These are phyloP conservation scores for Colletotrichum melonis DNA, from an alignment of 2,329 filamentous ascomycete genomes.

Conservation along the genomic window DNA sequence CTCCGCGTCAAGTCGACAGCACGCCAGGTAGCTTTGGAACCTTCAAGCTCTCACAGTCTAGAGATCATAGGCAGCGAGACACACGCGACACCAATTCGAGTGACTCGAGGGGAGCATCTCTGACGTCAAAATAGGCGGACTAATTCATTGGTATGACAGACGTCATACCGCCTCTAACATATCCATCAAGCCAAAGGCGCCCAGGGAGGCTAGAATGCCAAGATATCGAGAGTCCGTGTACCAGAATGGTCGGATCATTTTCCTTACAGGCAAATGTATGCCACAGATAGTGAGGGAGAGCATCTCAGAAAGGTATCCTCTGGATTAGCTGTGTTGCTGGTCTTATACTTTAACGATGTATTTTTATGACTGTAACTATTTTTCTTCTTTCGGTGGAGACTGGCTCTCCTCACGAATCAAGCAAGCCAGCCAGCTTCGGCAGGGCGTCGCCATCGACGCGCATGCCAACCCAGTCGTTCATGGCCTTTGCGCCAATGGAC, in stretches of 20 bases:
- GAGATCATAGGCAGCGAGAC: not conserved
- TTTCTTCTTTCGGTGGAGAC: slow-evolving; percentile 3
- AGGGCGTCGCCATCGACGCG: slow-evolving; percentile 77
- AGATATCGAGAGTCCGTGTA: not conserved
- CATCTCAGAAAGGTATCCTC: too few species aligned
- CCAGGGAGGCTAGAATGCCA: not conserved
- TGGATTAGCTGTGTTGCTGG: not conserved
- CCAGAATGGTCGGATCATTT: too few species aligned
- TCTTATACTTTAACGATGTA: not conserved
- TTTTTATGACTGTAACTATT: not conserved
- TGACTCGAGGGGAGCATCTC: not conserved
- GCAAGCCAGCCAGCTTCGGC: slow-evolving; percentile 65
- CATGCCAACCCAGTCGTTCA: slow-evolving; percentile 81
- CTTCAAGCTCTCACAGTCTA: not conserved
- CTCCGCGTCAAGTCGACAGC: too few species aligned
- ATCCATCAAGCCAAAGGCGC: not conserved
- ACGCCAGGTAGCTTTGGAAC: too few species aligned
- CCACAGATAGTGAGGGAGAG: too few species aligned
- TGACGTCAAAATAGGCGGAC: not conserved
- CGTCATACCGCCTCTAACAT: not conserved
- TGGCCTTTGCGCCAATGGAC: slow-evolving; percentile 72
- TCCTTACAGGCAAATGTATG: too few species aligned
- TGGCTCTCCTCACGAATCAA: slow-evolving; percentile 41
- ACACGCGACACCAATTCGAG: not conserved
- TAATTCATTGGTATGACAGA: not conserved